These are phyloP conservation scores for Hibiscus syriacus DNA, from an alignment of 345 rosid species.

Conservation along the genomic window DNA sequence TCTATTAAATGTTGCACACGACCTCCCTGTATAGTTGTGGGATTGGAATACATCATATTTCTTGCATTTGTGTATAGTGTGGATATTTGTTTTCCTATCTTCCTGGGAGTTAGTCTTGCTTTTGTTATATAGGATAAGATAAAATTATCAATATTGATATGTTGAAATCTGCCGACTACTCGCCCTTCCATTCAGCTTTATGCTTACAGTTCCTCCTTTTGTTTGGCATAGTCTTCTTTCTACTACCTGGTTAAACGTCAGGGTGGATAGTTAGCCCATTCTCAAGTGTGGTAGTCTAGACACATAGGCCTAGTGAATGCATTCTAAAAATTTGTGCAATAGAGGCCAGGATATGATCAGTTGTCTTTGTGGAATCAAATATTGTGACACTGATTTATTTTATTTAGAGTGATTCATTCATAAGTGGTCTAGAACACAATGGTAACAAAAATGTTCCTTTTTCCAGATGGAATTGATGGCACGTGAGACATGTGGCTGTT, in stretches of 20 bases:
- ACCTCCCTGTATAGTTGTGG: not conserved
- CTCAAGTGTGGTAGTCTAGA: not conserved
- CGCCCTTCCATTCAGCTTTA: not conserved
- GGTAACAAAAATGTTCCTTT: constrained; percentile 60
- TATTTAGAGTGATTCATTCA: constrained; percentile 13
- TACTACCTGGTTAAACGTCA: not conserved
- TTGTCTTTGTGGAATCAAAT: not conserved
- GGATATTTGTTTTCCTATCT: not conserved
- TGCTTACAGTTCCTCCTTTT: not conserved
- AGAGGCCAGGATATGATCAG: not conserved
- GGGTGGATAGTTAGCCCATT: not conserved
- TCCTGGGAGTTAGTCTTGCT: not conserved
- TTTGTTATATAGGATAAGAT: not conserved
- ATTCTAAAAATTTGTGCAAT: not conserved
- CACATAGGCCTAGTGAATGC: not conserved
- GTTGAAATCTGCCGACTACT: not conserved
- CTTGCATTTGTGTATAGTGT: not conserved
- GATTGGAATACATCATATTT: not conserved
- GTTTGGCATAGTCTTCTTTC: not conserved
- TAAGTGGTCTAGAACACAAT: constrained; percentile 17
- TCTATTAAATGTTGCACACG: not conserved
- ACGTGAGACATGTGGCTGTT: constrained; percentile 82
- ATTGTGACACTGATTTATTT: constrained; percentile 13
- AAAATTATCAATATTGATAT: not conserved
- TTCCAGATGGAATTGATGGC: constrained; percentile 95